Percentiles rank a stretch among this genome's conserved stretches.
Conservation (phyloP, 345 rosid genomes). For the Gossypium anomalum region DNA sequence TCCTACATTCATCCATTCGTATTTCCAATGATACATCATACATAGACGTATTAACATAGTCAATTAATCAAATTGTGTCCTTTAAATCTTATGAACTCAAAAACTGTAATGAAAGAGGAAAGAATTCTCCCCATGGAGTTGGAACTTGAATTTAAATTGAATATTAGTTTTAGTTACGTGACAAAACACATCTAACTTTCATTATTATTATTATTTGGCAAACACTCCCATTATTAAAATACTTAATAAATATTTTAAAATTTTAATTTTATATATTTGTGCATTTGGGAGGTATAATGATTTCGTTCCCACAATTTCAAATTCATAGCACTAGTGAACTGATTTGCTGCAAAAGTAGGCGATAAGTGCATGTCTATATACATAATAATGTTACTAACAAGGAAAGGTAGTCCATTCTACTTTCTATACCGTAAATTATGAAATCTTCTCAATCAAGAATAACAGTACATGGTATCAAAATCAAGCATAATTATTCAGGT, state of each 20-base stretch:
- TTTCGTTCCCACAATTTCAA: neutral
- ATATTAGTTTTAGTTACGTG: too few relatives aligned
- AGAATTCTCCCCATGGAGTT: neutral
- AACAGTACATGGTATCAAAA: neutral
- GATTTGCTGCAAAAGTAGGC: neutral
- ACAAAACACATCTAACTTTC: too few relatives aligned
- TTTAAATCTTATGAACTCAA: neutral
- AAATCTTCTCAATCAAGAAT: slow-evolving; percentile 12
- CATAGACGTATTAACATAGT: too few relatives aligned
- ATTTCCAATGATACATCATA: neutral
- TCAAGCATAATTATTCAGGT: slow-evolving; percentile 1
- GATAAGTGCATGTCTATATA: neutral
- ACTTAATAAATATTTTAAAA: too few relatives aligned
- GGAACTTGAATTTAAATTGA: too few relatives aligned
- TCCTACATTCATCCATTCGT: neutral
- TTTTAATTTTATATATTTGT: too few relatives aligned
- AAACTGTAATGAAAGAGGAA: neutral
- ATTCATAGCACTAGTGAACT: neutral
- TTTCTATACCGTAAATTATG: neutral
- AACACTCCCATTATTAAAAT: too few relatives aligned
- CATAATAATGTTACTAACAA: neutral
- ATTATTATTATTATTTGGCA: too few relatives aligned
- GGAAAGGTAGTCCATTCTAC: neutral
- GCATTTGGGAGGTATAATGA: too few relatives aligned
- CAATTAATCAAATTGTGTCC: neutral